These are phyloP conservation scores for Pseudozyma pruni DNA, from an alignment of 1,284 basidiomycete genomes.

Conservation along the genomic window DNA sequence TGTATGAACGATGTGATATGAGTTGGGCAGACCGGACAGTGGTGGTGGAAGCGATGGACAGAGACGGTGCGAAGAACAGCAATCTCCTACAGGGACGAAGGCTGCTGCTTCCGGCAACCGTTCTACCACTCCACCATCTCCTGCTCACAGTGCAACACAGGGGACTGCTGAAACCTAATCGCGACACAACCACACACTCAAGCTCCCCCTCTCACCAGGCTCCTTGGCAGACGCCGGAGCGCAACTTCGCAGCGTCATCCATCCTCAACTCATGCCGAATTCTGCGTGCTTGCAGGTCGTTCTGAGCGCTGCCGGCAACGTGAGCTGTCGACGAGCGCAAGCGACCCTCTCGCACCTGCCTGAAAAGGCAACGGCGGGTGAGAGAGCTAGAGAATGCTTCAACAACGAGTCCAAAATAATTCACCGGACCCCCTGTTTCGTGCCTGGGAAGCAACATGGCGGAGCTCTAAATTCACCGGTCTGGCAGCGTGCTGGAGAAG, in stretches of 20 bases:
- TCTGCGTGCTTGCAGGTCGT: background rate
- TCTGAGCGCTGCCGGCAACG: too few species aligned
- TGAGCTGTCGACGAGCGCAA: constrained; percentile 35
- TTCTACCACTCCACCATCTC: background rate
- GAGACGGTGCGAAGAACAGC: background rate
- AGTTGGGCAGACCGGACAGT: constrained; percentile 3
- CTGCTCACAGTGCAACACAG: constrained; percentile 11
- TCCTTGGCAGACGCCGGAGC: background rate
- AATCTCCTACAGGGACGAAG: background rate
- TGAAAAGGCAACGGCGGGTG: constrained; percentile 8
- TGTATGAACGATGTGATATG: constrained; percentile 17
- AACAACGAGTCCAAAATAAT: constrained; percentile 2
- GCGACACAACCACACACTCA: background rate
- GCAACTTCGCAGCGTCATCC: too few species aligned
- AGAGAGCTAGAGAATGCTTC: constrained; percentile 5
- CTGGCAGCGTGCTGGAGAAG: background rate
- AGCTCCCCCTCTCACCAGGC: too few species aligned
- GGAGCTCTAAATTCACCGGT: constrained; percentile 31
- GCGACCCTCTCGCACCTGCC: constrained; percentile 14
- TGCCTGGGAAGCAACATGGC: constrained; percentile 15
- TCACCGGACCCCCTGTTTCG: constrained; percentile 28
- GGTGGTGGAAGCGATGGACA: constrained; percentile 4
- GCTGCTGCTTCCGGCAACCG: constrained; percentile 3
- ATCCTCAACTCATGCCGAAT: background rate
- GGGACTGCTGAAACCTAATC: background rate